phyloP scores from a whole-genome alignment of 2,329 filamentous ascomycete genomes.

The Calonectria naviculata region DNA sequence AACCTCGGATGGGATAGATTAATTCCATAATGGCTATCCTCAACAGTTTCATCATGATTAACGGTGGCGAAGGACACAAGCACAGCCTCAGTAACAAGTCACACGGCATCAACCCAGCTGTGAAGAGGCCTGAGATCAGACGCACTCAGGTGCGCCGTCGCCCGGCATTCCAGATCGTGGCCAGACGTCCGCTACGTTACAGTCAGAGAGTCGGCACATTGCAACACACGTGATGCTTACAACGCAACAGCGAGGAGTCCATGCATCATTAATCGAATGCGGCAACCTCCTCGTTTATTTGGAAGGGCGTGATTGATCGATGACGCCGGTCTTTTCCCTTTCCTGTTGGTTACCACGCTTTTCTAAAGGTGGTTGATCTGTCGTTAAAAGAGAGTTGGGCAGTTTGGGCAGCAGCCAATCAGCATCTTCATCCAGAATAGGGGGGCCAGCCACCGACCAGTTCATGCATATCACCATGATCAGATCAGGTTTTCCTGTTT shows the following conservation, averaged over 20 bases:
- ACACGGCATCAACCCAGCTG: neutral
- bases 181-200: neutral
- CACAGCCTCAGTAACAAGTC: slow-evolving; percentile 1
- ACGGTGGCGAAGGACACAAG: neutral
- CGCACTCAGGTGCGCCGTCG: neutral
- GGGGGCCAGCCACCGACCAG: slow-evolving; percentile 1
- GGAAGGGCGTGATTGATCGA: neutral
- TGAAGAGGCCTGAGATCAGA: neutral
- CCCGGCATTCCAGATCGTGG: neutral
- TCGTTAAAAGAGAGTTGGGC: slow-evolving; percentile 25
- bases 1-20: neutral
- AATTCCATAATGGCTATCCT: neutral
- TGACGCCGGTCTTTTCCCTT: neutral
- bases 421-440: neutral
- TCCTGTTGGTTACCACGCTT: neutral
- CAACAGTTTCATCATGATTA: slow-evolving; percentile 3
- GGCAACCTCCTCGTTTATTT: neutral
- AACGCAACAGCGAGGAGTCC: neutral
- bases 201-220: neutral
- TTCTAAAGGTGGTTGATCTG: slow-evolving; percentile 4
- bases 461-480: slow-evolving; percentile 14
- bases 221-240: neutral
- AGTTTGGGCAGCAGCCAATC: slow-evolving; percentile 18
- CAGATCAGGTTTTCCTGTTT: slow-evolving; percentile 4
- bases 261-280: neutral